phyloP scores from a whole-genome alignment of 441 rosid genomes.

The Gossypium aridum region DNA sequence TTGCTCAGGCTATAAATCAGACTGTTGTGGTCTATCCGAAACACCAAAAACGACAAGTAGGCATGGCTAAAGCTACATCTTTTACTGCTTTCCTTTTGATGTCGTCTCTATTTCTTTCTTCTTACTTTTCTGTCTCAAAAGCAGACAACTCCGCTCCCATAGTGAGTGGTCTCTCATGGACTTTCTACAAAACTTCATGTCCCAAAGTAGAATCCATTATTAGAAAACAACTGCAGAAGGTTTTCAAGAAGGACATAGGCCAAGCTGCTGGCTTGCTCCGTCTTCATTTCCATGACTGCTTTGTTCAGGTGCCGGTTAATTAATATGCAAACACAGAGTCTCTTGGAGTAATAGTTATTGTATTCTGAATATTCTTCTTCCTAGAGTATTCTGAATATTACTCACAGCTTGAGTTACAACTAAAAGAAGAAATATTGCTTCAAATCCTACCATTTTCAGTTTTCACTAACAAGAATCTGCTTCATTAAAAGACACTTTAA shows the following conservation, averaged over 20 bases:
- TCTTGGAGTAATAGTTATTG: neutral
- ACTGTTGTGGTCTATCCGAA: neutral
- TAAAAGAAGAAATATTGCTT: neutral
- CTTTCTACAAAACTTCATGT: conserved; percentile 43
- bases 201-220: conserved; percentile 52
- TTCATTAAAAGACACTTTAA: neutral
- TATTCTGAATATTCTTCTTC: no score
- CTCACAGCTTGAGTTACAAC: neutral
- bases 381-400: neutral
- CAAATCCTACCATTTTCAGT: neutral
- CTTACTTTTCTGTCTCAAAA: conserved; percentile 11
- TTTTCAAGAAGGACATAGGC: conserved; percentile 51
- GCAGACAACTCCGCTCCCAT: conserved; percentile 26
- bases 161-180: conserved; percentile 51
- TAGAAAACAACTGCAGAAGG: conserved; percentile 43
- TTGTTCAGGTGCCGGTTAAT: conserved; percentile 49
- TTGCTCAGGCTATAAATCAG: neutral
- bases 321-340: neutral
- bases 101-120: conserved; percentile 17
- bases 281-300: conserved; percentile 85
- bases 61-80: conserved; percentile 16
- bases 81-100: conserved; percentile 18
- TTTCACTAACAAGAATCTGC: neutral
- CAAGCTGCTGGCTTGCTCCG: conserved; percentile 80
- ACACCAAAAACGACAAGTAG: neutral